Percentiles rank a stretch among this genome's conserved stretches.
Conservation (phyloP, 1,139 yeast genomes). For the Kodamaea sp. region DNA sequence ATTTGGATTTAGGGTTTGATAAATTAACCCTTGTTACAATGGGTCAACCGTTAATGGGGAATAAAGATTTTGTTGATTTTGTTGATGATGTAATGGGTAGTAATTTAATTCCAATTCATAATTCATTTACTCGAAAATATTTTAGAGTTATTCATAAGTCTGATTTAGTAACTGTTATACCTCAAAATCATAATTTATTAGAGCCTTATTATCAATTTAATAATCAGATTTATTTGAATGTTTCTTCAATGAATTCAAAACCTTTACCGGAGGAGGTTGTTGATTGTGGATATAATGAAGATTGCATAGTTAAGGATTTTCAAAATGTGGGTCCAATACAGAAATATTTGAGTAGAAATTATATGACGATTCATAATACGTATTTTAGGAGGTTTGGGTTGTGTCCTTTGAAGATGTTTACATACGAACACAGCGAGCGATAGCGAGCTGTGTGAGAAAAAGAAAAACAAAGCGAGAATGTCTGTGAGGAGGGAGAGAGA, state of each 20-base stretch:
- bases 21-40: constrained; percentile 38
- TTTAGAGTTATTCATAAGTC: constrained; percentile 44
- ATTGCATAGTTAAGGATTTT: constrained; percentile 39
- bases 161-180: constrained; percentile 46
- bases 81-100: constrained; percentile 36
- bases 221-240: constrained; percentile 46
- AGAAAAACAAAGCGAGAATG: too few species aligned
- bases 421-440: too few species aligned
- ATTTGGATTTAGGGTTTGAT: constrained; percentile 33
- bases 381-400: constrained; percentile 48
- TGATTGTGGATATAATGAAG: constrained; percentile 34
- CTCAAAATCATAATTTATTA: constrained; percentile 25
- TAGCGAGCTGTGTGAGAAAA: too few species aligned
- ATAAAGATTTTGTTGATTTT: constrained; percentile 37
- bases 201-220: constrained; percentile 37
- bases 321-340: constrained; percentile 7
- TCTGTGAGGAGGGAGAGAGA: too few species aligned
- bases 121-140: constrained; percentile 26
- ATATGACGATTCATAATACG: constrained; percentile 41
- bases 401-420: constrained; percentile 30
- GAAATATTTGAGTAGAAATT: constrained; percentile 19
- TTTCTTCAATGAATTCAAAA: constrained; percentile 23
- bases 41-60: constrained; percentile 54
- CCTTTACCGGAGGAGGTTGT: constrained; percentile 31
- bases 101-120: constrained; percentile 16